Evolutionary conservation across 805 yeast genomes (phyloP).

Genomic region (Wickerhamiella kurtzmanii): DNA sequence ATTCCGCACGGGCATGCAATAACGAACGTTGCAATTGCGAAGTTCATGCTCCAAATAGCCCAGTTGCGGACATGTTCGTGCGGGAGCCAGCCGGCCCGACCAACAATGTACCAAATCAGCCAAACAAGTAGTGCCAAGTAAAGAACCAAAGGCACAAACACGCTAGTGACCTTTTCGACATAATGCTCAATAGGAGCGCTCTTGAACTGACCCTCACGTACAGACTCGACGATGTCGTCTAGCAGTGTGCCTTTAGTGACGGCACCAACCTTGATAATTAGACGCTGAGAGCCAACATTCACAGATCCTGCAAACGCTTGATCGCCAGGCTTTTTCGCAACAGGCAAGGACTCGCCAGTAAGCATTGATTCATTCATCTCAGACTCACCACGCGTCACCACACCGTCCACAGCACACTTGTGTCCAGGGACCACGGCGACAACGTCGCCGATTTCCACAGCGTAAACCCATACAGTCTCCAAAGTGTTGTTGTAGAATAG

Average conservation of each 20-base stretch:
- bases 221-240: constrained; percentile 56
- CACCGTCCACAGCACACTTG: constrained; percentile 60
- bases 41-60: constrained; percentile 65
- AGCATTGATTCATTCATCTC: constrained; percentile 82
- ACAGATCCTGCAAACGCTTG: constrained; percentile 62
- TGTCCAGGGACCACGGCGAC: constrained; percentile 32
- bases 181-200: constrained; percentile 61
- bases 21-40: constrained; percentile 67
- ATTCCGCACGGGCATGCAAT: constrained; percentile 81
- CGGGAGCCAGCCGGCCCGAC: constrained; percentile 43
- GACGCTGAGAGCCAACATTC: constrained; percentile 42
- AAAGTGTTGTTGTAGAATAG: constrained; percentile 7
- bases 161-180: constrained; percentile 56
- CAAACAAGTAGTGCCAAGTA: constrained; percentile 49
- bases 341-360: constrained; percentile 70
- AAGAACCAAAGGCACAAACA: constrained; percentile 59
- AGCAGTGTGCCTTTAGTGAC: constrained; percentile 51
- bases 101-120: constrained; percentile 54
- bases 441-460: constrained; percentile 79
- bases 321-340: constrained; percentile 44
- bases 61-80: constrained; percentile 52
- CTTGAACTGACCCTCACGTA: constrained; percentile 57
- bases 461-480: constrained; percentile 20
- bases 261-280: constrained; percentile 43
- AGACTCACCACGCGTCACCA: constrained; percentile 54